Evolutionary conservation across 2,329 filamentous ascomycete species (phyloP), one percentile per base, ranked within the genome.

Genomic region (Xylaria sp.): DNA sequence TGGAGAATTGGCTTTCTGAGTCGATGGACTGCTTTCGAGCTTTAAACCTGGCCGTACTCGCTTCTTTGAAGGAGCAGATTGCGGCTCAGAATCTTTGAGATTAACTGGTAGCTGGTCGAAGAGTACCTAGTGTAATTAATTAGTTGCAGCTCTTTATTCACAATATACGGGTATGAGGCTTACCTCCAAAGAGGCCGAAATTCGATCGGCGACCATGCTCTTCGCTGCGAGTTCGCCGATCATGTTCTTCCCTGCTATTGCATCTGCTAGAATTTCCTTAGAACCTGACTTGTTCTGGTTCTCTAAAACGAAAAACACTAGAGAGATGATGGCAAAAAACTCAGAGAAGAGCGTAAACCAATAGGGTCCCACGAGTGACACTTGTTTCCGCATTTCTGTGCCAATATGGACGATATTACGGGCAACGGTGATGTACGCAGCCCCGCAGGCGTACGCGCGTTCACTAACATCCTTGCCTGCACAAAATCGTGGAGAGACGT

Each of bases 291-390:
- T 93, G 69, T 92, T 89, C 0, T 92, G 91, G 72, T 95, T 95
- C 78, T 95, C 93, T 15, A 94, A 83, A 0, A 92, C 91, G 76
- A 92, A 95, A 76, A 93, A 96, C 0, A 95, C 85, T 55, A 96
- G 83, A 0, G 93, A 93, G 39, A 96, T 83, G 39, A 95, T 91
- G 15, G 92, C 90, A 77, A 94, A 94, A 81, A 94, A 94, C 18
- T 92, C 91, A 2, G 92, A 94, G 77, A 94, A 95, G 77, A 95
- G 89, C 73, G 92, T 92, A 77, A 95, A 95, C 93, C 93, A 96
- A 79, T 94, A 94, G 0, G 92, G 91, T 0, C 93, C 93, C 70
- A 91, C 91, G n/a, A 96, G 83, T 7, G 93, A 84, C 3, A 90
- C 88, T 75, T 91, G 88, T 77, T 90, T 91, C 72, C 91, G 90